phyloP scores from a whole-genome alignment of 108 stramenopile genomes.

The Skeletonema potamos region DNA sequence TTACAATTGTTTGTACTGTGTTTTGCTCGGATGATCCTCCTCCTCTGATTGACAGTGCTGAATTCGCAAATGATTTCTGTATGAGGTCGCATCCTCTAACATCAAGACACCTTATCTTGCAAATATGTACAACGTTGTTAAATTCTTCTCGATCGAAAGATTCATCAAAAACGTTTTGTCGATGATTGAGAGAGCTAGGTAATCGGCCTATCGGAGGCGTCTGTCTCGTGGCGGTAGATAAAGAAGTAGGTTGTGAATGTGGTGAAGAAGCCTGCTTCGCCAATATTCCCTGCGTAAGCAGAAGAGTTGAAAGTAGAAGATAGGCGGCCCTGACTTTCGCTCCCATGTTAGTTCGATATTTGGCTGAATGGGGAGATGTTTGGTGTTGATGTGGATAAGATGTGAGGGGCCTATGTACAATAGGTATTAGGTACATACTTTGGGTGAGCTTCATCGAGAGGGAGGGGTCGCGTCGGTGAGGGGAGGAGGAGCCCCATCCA shows the following conservation, averaged over 20 bases:
- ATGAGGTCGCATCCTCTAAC: not conserved
- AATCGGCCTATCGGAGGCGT: not conserved
- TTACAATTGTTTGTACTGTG: constrained; percentile 19
- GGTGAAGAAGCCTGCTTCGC: not conserved
- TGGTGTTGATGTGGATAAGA: too few species aligned
- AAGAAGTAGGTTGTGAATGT: not conserved
- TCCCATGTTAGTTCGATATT: not conserved
- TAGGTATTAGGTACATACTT: too few species aligned
- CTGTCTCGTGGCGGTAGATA: not conserved
- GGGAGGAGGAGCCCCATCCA: too few species aligned
- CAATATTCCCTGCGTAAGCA: not conserved
- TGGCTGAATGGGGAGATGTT: too few species aligned
- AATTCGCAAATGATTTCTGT: not conserved
- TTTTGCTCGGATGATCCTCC: constrained; percentile 13
- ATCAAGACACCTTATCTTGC: not conserved
- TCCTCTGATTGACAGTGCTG: constrained; percentile 20
- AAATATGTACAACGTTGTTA: not conserved
- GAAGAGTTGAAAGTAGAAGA: not conserved
- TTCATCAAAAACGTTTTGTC: not conserved
- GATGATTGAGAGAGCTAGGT: not conserved
- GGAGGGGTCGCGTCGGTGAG: too few species aligned
- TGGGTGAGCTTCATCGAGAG: too few species aligned
- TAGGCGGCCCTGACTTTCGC: not conserved
- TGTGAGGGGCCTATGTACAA: too few species aligned
- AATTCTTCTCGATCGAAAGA: not conserved